A percentile compares a stretch with the other conserved stretches of the same genome.
Evolutionary conservation across 2,329 filamentous ascomycete genomes (phyloP).

Genomic region (Diaporthe capsici): DNA sequence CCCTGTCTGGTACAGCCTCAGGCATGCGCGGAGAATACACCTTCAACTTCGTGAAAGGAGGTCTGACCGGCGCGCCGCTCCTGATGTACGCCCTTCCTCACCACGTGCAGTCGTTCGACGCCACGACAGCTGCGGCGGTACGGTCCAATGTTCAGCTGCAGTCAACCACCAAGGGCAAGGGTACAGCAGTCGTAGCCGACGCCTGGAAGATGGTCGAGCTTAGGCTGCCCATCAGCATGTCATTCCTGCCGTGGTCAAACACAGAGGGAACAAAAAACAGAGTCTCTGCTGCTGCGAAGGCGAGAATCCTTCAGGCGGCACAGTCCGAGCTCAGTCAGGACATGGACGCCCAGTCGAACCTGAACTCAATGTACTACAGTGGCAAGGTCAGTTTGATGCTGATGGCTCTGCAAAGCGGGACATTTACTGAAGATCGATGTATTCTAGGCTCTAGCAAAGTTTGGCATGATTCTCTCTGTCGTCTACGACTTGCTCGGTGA

Average conservation of each 20-base stretch:
- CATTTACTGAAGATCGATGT: slow-evolving; percentile 28
- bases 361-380: slow-evolving; percentile 93
- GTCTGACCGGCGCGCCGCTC: slow-evolving; percentile 71
- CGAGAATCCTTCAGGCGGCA: slow-evolving; percentile 73
- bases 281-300: slow-evolving; percentile 68
- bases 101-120: slow-evolving; percentile 82
- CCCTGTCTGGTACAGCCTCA: slow-evolving; percentile 73
- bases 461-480: slow-evolving; percentile 77
- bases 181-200: slow-evolving; percentile 79
- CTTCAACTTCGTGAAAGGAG: slow-evolving; percentile 80
- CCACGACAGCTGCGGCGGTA: slow-evolving; percentile 63
- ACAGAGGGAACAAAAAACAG: slow-evolving; percentile 59
- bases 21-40: slow-evolving; percentile 78
- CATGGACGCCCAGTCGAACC: slow-evolving; percentile 79
- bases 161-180: slow-evolving; percentile 88
- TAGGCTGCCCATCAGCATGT: slow-evolving; percentile 79
- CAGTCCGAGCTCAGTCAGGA: slow-evolving; percentile 82
- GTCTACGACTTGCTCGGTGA: slow-evolving; percentile 75
- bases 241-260: slow-evolving; percentile 84
- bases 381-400: slow-evolving; percentile 75
- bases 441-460: slow-evolving; percentile 78
- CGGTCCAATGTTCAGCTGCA: slow-evolving; percentile 73
- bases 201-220: slow-evolving; percentile 84
- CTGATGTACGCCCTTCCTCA: slow-evolving; percentile 93
- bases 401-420: no score